phyloP scores from a whole-genome alignment of 2,329 filamentous ascomycete genomes.

The Aspergillus melleus region DNA sequence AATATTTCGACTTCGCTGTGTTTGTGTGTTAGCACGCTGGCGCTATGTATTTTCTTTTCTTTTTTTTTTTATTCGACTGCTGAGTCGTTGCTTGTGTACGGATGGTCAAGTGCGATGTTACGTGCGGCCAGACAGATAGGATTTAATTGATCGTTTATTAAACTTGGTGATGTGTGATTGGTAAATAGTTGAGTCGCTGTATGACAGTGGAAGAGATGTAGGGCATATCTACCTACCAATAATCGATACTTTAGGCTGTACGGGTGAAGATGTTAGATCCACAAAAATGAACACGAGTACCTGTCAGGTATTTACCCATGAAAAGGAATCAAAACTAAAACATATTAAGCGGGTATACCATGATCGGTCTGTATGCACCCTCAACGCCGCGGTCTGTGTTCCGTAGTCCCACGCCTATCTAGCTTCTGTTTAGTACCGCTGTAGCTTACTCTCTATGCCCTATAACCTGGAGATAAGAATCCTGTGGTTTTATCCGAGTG shows the following conservation, averaged over 20 bases:
- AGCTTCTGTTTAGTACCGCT: background rate
- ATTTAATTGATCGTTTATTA: background rate
- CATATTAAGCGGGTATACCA: background rate
- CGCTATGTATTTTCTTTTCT: background rate
- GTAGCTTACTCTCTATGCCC: background rate
- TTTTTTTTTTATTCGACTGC: background rate
- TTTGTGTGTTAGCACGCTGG: background rate
- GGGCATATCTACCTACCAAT: no score
- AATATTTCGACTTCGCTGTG: background rate
- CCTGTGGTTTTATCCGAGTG: background rate
- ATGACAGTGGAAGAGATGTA: no score
- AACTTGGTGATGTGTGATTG: background rate
- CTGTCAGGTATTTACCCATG: background rate
- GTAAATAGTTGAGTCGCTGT: background rate
- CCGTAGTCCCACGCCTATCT: no score
- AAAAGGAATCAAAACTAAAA: background rate
- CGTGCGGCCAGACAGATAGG: background rate
- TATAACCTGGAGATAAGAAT: background rate
- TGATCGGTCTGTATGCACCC: background rate
- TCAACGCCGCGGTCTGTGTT: background rate
- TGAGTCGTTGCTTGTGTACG: background rate
- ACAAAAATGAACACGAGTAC: background rate
- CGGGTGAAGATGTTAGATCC: background rate
- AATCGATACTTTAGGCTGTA: background rate
- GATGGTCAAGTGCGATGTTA: background rate